phyloP scores from a whole-genome alignment of 495 filamentous ascomycete genomes.

The Entonaema liquescens region DNA sequence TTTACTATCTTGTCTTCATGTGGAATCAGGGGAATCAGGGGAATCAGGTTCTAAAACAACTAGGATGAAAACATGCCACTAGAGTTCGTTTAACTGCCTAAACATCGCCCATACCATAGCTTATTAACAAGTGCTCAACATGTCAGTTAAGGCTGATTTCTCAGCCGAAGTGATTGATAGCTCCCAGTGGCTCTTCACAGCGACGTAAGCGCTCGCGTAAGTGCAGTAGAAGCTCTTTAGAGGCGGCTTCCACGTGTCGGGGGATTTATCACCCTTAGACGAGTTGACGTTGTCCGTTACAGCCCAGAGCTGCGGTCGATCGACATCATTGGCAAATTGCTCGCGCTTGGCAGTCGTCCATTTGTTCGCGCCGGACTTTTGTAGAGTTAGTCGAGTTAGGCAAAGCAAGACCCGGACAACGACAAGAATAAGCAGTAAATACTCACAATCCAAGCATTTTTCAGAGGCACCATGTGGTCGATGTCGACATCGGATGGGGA shows the following conservation, averaged over 20 bases:
- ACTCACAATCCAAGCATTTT: constrained; percentile 75
- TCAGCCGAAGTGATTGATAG: constrained; percentile 68
- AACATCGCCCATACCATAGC: background rate
- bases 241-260: constrained; percentile 78
- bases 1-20: background rate
- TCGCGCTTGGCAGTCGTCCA: constrained; percentile 71
- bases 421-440: background rate
- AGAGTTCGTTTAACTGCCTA: background rate
- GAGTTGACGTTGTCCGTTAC: constrained; percentile 80
- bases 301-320: constrained; percentile 73
- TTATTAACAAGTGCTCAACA: constrained; percentile 70
- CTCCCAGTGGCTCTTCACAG: constrained; percentile 70
- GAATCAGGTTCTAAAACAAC: too few relatives aligned
- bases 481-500: constrained; percentile 73
- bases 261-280: constrained; percentile 71
- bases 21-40: too few relatives aligned
- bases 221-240: constrained; percentile 74
- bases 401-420: background rate
- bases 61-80: background rate
- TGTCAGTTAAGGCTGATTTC: constrained; percentile 68
- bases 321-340: constrained; percentile 76
- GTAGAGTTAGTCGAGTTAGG: background rate
- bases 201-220: constrained; percentile 75
- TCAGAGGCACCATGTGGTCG: constrained; percentile 78
- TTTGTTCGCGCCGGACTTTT: constrained; percentile 60